Evolutionary conservation across 768 basidiomycete species (phyloP).

Genomic region (Serendipita vermifera): DNA sequence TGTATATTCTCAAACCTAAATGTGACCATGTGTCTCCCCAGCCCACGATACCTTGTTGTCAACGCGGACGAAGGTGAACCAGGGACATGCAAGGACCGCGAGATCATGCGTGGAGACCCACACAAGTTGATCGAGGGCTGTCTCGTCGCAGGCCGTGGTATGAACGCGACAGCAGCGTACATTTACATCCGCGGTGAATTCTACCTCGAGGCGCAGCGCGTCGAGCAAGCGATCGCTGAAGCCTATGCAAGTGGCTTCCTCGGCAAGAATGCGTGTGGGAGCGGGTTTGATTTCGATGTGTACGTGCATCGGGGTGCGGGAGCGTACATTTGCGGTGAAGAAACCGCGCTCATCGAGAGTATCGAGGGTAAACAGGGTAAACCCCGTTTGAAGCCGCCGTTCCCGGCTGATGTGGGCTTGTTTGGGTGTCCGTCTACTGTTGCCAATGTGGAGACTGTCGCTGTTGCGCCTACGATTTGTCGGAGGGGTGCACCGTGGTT

Average conservation of each 20-base stretch:
- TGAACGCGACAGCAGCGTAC: conserved; percentile 98
- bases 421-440: conserved; percentile 97
- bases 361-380: conserved; percentile 98
- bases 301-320: conserved; percentile 98
- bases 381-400: conserved; percentile 93
- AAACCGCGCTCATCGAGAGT: conserved; percentile 94
- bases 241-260: conserved; percentile 82
- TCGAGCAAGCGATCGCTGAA: conserved; percentile 91
- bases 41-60: conserved; percentile 91
- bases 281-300: conserved; percentile 91
- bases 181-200: conserved; percentile 99
- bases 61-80: conserved; percentile 99
- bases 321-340: conserved; percentile 97
- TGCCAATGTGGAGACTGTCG: conserved; percentile 96
- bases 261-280: conserved; percentile 83
- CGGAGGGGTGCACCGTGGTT: conserved; percentile 86
- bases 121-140: conserved; percentile 98
- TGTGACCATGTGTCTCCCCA: conserved; percentile 19
- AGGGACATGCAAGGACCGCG: conserved; percentile 97
- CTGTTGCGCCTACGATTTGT: conserved; percentile 93
- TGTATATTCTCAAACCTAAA: not conserved
- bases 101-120: conserved; percentile 94
- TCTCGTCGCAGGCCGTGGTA: conserved; percentile 87
- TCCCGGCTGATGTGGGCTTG: conserved; percentile 95
- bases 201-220: conserved; percentile 84